Evolutionary conservation across 2,329 filamentous ascomycete species (phyloP).

Genomic region (Xylariaceae sp.): DNA sequence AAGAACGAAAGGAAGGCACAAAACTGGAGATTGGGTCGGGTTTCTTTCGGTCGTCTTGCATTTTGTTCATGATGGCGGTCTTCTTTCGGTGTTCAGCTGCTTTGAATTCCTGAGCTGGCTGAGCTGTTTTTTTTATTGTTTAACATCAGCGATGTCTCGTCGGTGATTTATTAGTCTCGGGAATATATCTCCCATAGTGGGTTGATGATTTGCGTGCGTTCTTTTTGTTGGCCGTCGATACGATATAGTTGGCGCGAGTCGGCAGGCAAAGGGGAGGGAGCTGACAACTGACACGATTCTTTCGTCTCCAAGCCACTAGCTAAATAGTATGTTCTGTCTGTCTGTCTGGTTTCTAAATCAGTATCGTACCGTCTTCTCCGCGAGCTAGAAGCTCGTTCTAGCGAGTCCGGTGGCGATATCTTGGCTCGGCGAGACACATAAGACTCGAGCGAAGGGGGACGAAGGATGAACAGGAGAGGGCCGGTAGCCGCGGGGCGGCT

Average conservation of each 20-base stretch:
- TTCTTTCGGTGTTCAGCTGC: no score
- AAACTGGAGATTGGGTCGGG: no score
- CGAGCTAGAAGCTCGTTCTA: neutral
- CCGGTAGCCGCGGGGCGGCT: neutral
- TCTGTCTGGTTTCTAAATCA: neutral
- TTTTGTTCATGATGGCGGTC: no score
- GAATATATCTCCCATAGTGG: neutral
- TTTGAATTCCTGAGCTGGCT: no score
- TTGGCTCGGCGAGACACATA: neutral
- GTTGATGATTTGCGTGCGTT: neutral
- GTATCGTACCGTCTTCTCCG: neutral
- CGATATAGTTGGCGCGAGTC: neutral
- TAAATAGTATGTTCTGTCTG: no score
- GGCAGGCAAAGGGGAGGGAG: constrained; percentile 11
- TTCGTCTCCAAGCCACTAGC: neutral
- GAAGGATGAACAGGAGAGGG: neutral
- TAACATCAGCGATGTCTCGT: no score
- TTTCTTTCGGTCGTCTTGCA: no score
- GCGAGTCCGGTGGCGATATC: neutral
- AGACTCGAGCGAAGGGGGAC: neutral
- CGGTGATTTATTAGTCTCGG: neutral
- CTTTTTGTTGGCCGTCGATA: neutral
- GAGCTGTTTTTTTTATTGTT: no score
- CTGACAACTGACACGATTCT: constrained; percentile 9
- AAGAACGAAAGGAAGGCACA: no score